Conservation (phyloP, 176 grass and related monocot genomes). For the Aegilops bicornis region DNA sequence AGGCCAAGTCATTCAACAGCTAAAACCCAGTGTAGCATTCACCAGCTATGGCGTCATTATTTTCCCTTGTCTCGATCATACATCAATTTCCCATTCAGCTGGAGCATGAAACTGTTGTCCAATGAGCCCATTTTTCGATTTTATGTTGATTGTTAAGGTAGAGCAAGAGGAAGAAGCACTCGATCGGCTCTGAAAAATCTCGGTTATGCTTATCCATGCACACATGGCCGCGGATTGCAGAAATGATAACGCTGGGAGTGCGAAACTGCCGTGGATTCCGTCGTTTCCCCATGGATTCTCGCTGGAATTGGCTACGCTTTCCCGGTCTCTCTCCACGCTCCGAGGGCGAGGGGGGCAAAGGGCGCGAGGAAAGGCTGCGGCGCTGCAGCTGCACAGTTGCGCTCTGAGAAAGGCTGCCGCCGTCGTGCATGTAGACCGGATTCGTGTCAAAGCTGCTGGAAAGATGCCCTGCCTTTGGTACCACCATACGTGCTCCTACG, state of each 20-base stretch:
- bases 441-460: conserved; percentile 47
- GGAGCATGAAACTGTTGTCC: not conserved
- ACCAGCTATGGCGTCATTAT: not conserved
- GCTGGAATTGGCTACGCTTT: not conserved
- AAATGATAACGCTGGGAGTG: conserved; percentile 12
- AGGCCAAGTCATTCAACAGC: conserved; percentile 1
- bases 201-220: not conserved
- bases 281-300: not conserved
- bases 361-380: conserved; percentile 32
- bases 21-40: not conserved
- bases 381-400: conserved; percentile 31
- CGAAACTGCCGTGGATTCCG: too few species aligned
- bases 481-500: not conserved
- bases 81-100: not conserved
- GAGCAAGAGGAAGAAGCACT: too few species aligned
- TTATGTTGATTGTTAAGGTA: not conserved
- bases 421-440: conserved; percentile 28
- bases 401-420: conserved; percentile 16
- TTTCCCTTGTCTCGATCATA: not conserved
- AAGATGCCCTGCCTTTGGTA: conserved; percentile 38
- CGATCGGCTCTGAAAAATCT: not conserved
- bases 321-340: not conserved
- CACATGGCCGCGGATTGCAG: not conserved
- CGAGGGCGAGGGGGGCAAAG: not conserved
- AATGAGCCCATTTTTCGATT: not conserved